Conservation (phyloP, 2,329 filamentous ascomycete species). For the Ceratocystis alfenasii region DNA sequence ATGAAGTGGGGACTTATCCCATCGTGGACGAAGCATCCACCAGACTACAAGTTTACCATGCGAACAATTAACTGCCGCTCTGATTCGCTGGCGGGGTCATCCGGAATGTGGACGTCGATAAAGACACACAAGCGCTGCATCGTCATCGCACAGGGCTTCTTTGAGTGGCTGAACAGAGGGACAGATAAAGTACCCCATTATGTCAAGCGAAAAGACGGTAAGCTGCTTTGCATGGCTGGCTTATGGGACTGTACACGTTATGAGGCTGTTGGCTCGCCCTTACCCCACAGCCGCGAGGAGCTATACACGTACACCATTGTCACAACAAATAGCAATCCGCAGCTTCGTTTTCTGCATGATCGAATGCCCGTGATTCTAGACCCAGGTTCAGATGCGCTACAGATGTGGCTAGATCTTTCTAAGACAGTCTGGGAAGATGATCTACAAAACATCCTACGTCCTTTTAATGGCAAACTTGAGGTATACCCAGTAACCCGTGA, state of each 20-base stretch:
- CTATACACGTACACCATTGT: constrained; percentile 87
- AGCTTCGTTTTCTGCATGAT: constrained; percentile 78
- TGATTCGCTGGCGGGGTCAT: constrained; percentile 63
- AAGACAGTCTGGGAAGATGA: constrained; percentile 63
- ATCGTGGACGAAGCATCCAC: constrained; percentile 80
- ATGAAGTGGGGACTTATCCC: constrained; percentile 97
- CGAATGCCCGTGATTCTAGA: constrained; percentile 93
- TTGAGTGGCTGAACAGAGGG: constrained; percentile 80
- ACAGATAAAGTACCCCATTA: constrained; percentile 80
- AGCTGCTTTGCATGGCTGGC: constrained; percentile 79
- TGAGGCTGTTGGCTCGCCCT: constrained; percentile 45
- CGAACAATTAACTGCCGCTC: constrained; percentile 93
- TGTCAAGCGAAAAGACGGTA: constrained; percentile 67
- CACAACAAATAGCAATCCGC: constrained; percentile 74
- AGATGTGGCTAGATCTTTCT: constrained; percentile 65
- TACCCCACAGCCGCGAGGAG: constrained; percentile 38
- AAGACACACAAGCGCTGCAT: constrained; percentile 82
- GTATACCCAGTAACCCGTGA: constrained; percentile 78
- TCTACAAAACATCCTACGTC: constrained; percentile 66
- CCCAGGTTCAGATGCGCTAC: constrained; percentile 56
- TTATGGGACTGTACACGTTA: constrained; percentile 82
- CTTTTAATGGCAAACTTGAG: constrained; percentile 66
- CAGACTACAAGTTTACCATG: constrained; percentile 64
- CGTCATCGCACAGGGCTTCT: constrained; percentile 83
- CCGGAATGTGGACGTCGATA: constrained; percentile 86